phyloP scores from a whole-genome alignment of 2,329 filamentous ascomycete genomes.

The Botryotinia narcissicola region DNA sequence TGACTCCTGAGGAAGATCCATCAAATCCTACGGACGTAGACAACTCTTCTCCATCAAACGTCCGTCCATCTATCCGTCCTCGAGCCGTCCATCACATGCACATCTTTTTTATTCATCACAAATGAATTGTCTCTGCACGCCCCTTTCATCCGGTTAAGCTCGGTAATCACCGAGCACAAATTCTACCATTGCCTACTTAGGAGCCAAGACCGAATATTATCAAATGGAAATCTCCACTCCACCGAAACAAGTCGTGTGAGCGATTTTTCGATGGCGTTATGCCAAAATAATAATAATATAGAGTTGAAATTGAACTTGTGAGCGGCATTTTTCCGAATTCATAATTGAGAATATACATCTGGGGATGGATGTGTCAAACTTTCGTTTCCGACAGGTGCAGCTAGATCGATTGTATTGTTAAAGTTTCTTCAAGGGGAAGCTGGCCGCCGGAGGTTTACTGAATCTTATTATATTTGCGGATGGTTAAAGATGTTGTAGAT shows the following conservation, averaged over 20 bases:
- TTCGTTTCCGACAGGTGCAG: background rate
- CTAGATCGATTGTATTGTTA: background rate
- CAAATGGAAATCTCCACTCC: background rate
- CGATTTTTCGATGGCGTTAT: background rate
- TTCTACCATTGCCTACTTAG: background rate
- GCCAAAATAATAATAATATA: too few species aligned
- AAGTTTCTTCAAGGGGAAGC: background rate
- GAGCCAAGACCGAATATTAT: background rate
- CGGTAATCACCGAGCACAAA: background rate
- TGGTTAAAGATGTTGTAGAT: background rate
- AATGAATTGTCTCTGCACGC: constrained; percentile 1
- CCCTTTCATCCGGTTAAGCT: constrained; percentile 1
- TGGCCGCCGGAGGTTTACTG: background rate
- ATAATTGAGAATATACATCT: background rate
- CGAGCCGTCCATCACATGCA: background rate
- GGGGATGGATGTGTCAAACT: background rate
- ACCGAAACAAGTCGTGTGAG: constrained; percentile 6
- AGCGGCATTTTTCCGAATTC: background rate
- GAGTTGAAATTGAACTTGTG: background rate
- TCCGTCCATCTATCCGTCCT: background rate
- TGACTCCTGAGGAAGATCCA: background rate
- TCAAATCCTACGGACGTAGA: background rate
- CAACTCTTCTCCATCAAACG: background rate
- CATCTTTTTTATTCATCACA: background rate
- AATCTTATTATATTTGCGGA: background rate